These are phyloP conservation scores for Beauveria caledonica DNA, from an alignment of 2,329 filamentous ascomycete species.

Conservation along the genomic window DNA sequence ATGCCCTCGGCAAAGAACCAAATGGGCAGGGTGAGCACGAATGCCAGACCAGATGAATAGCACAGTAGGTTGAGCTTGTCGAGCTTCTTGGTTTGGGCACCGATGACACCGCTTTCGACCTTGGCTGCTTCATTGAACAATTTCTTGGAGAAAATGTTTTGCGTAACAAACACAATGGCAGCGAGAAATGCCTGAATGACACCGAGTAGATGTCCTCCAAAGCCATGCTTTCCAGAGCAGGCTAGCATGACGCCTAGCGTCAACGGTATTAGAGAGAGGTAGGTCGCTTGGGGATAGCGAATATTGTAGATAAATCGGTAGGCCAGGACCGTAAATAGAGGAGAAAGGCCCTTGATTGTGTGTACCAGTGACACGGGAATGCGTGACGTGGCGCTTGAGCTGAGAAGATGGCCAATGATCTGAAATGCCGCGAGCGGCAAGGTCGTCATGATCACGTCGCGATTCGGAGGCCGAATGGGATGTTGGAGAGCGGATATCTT, in stretches of 20 bases:
- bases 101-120: slow-evolving; percentile 65
- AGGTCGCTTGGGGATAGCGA: slow-evolving; percentile 78
- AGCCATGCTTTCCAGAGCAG: slow-evolving; percentile 72
- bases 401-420: slow-evolving; percentile 86
- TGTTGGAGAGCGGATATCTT: slow-evolving; percentile 72
- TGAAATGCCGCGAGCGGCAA: slow-evolving; percentile 90
- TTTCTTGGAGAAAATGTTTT: slow-evolving; percentile 97
- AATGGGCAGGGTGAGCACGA: slow-evolving; percentile 78
- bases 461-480: slow-evolving; percentile 72
- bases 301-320: slow-evolving; percentile 88
- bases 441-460: slow-evolving; percentile 76
- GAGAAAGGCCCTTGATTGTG: slow-evolving; percentile 95
- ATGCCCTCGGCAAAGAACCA: slow-evolving; percentile 92
- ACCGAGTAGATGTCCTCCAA: slow-evolving; percentile 82
- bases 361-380: slow-evolving; percentile 96
- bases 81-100: slow-evolving; percentile 63
- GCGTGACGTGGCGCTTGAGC: slow-evolving; percentile 85
- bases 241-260: slow-evolving; percentile 94
- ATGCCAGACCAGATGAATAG: slow-evolving; percentile 92
- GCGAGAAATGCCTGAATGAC: slow-evolving; percentile 81
- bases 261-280: slow-evolving; percentile 80
- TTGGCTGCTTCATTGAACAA: slow-evolving; percentile 91
- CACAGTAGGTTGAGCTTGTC: slow-evolving; percentile 95
- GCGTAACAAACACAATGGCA: slow-evolving; percentile 91
- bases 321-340: slow-evolving; percentile 87